These are phyloP conservation scores for Ramaria sp. DNA, from an alignment of 768 basidiomycete genomes.

Conservation along the genomic window DNA sequence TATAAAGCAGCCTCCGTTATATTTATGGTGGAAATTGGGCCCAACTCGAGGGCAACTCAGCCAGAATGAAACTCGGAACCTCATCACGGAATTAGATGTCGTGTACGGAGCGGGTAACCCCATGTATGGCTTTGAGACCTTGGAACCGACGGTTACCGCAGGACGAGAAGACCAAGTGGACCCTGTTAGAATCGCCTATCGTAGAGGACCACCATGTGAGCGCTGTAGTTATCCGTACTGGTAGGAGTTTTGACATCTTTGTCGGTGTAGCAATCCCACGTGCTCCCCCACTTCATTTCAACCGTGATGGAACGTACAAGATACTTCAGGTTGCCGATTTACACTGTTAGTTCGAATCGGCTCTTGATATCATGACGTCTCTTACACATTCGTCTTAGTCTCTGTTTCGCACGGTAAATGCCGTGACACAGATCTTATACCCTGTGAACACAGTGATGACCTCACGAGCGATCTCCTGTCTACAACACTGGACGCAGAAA, in stretches of 20 bases:
- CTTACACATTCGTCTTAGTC: slow-evolving; percentile 15
- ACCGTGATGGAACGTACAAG: slow-evolving; percentile 73
- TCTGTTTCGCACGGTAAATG: slow-evolving; percentile 73
- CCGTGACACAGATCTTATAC: slow-evolving; percentile 47
- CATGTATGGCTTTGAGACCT: slow-evolving; percentile 78
- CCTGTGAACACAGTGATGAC: slow-evolving; percentile 61
- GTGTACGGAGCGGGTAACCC: slow-evolving; percentile 75
- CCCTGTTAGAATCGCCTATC: slow-evolving; percentile 53
- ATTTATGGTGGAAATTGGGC: slow-evolving; percentile 69
- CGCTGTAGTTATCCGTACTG: slow-evolving; percentile 9
- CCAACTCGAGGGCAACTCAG: slow-evolving; percentile 54
- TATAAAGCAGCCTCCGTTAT: slow-evolving; percentile 41
- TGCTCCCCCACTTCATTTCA: slow-evolving; percentile 76
- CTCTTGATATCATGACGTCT: neutral
- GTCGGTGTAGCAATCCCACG: slow-evolving; percentile 47
- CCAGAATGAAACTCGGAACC: slow-evolving; percentile 39
- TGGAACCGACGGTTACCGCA: slow-evolving; percentile 47
- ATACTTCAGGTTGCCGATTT: slow-evolving; percentile 88
- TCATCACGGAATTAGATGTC: slow-evolving; percentile 90
- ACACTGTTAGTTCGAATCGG: slow-evolving; percentile 36
- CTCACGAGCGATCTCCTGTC: slow-evolving; percentile 66
- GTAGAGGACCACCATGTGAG: slow-evolving; percentile 67
- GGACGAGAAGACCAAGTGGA: slow-evolving; percentile 29
- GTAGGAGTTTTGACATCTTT: neutral
- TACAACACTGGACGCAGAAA: slow-evolving; percentile 62